Conservation (phyloP, 2,329 filamentous ascomycete genomes). For the Calonectria pauciramosa region DNA sequence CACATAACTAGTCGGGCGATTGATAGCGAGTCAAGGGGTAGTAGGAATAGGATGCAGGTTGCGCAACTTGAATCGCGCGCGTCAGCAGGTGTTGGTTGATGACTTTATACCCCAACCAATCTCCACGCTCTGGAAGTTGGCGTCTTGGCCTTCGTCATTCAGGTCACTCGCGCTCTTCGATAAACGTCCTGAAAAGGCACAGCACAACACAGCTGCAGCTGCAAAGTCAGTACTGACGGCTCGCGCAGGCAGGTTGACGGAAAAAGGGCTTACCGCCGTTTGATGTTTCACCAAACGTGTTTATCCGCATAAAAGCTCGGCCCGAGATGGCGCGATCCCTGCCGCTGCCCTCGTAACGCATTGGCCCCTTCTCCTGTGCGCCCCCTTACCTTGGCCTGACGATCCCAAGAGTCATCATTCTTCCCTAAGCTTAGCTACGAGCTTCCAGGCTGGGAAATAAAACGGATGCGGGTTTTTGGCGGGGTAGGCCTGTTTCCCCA, state of each 20-base stretch:
- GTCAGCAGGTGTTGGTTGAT: background rate
- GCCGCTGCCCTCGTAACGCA: background rate
- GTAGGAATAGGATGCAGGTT: background rate
- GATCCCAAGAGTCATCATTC: background rate
- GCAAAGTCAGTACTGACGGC: background rate
- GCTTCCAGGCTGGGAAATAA: background rate
- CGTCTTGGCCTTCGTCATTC: conserved; percentile 7
- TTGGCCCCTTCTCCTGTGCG: background rate
- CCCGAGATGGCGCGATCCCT: background rate
- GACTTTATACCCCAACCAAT: background rate
- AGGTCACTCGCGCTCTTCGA: background rate
- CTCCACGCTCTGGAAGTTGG: background rate
- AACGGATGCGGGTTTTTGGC: background rate
- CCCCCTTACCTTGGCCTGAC: background rate
- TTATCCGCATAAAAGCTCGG: conserved; percentile 7
- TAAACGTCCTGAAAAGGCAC: background rate
- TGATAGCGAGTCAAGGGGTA: background rate
- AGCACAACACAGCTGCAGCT: background rate
- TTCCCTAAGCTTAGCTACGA: too few species aligned
- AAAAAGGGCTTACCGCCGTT: conserved; percentile 5
- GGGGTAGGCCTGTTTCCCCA: background rate
- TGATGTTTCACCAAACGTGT: conserved; percentile 11
- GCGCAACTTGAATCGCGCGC: background rate
- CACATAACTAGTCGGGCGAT: background rate
- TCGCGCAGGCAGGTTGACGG: background rate